Percentiles rank a stretch among this genome's conserved stretches.
Evolutionary conservation across 1,284 basidiomycete species (phyloP).

Genomic region (Moesziomyces sp.): DNA sequence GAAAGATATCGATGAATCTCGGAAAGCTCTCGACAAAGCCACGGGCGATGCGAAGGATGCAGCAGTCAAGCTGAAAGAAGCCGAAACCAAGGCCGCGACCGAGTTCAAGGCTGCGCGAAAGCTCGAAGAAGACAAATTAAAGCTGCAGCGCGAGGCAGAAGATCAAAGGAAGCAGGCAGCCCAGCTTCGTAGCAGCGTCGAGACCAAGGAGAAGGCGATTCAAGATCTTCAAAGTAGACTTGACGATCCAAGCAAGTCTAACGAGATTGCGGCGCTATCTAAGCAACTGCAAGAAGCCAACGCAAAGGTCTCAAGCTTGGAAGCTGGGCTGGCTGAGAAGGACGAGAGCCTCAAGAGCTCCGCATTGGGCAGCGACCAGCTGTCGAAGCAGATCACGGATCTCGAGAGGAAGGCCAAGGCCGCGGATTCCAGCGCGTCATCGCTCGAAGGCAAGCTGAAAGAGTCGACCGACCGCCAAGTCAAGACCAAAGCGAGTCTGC

Average conservation of each 20-base stretch:
- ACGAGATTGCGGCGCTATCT: constrained; percentile 34
- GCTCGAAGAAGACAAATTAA: constrained; percentile 29
- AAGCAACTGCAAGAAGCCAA: constrained; percentile 20
- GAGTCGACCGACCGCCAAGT: constrained; percentile 20
- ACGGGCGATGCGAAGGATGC: constrained; percentile 4
- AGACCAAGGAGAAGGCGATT: constrained; percentile 11
- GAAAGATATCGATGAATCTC: constrained; percentile 15
- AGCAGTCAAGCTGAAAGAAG: constrained; percentile 16
- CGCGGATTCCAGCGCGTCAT: neutral
- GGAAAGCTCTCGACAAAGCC: constrained; percentile 14
- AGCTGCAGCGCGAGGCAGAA: constrained; percentile 15
- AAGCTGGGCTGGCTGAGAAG: constrained; percentile 32
- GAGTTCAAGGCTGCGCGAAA: constrained; percentile 12
- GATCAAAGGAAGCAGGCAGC: constrained; percentile 25
- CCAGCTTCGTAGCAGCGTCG: constrained; percentile 18
- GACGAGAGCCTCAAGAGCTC: constrained; percentile 15
- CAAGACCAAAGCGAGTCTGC: constrained; percentile 14
- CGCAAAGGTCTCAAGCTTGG: constrained; percentile 20
- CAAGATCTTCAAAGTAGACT: constrained; percentile 41
- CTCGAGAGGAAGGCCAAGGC: constrained; percentile 19
- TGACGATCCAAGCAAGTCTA: constrained; percentile 36
- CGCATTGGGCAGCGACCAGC: constrained; percentile 12
- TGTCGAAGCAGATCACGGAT: constrained; percentile 19
- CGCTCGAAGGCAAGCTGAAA: constrained; percentile 25
- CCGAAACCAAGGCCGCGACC: constrained; percentile 14